Conservation (phyloP, 2,329 filamentous ascomycete genomes). For the Fusarium poae region DNA sequence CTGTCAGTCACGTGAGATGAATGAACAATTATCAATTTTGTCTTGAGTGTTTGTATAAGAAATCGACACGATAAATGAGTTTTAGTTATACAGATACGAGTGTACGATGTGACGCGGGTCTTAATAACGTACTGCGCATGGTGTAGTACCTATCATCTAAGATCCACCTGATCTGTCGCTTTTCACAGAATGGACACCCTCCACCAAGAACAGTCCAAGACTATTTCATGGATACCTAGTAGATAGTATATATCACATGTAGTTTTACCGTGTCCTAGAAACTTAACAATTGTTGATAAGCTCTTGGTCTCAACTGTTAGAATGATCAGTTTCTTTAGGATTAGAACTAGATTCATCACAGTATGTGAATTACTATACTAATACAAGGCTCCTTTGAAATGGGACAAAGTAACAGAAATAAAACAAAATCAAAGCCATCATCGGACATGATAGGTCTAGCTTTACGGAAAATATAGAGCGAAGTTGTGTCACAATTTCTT, state of each 20-base stretch:
- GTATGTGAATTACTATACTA: not conserved
- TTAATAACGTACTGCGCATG: not conserved
- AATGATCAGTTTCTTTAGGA: not conserved
- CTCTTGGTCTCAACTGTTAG: not conserved
- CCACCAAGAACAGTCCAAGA: not conserved
- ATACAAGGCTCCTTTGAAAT: no score
- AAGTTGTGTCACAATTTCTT: not conserved
- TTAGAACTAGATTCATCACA: not conserved
- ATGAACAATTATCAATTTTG: not conserved
- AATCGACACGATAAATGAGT: not conserved
- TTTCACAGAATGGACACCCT: not conserved
- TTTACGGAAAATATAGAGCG: not conserved
- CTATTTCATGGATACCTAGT: not conserved
- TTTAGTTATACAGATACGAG: not conserved
- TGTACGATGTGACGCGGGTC: no score
- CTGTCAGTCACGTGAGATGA: conserved; percentile 12
- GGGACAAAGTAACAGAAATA: not conserved
- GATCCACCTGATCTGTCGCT: not conserved
- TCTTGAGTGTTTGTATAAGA: not conserved
- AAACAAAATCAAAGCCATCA: not conserved
- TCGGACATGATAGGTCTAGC: not conserved
- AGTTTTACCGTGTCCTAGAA: not conserved
- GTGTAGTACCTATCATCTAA: not conserved
- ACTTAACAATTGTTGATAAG: not conserved
- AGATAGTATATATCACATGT: not conserved